A percentile compares a stretch with the other conserved stretches of the same genome.
Evolutionary conservation across 305 asterid species (phyloP).

Genomic region (Stenogyne calaminthoides): DNA sequence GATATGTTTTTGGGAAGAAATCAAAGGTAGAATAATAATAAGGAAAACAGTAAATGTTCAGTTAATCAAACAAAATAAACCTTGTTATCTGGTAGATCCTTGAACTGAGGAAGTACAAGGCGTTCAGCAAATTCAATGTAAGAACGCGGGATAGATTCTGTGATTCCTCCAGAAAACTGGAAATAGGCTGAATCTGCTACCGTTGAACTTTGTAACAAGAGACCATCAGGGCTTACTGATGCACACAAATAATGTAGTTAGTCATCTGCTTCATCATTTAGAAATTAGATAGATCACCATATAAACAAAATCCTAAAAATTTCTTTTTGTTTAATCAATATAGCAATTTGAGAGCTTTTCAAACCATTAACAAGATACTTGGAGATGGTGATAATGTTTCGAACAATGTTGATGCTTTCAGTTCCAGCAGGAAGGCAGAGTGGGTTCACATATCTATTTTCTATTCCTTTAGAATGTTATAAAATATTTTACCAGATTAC

Average conservation of each 20-base stretch:
- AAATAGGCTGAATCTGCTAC: slow-evolving; percentile 85
- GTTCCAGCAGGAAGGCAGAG: not conserved
- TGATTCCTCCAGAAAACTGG: slow-evolving; percentile 71
- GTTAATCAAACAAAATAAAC: slow-evolving; percentile 35
- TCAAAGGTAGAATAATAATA: not conserved
- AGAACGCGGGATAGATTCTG: slow-evolving; percentile 71
- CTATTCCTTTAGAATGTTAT: not conserved
- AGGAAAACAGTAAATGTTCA: not conserved
- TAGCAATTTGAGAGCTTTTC: not conserved
- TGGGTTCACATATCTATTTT: not conserved
- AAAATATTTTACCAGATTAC: too few species aligned
- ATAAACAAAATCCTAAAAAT: not conserved
- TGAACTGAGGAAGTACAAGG: slow-evolving; percentile 78
- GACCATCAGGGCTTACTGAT: slow-evolving; percentile 96
- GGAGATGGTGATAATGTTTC: not conserved
- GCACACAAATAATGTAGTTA: slow-evolving; percentile 7
- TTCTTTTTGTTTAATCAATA: not conserved
- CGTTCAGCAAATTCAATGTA: slow-evolving; percentile 98
- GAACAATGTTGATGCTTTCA: not conserved
- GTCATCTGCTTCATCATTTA: slow-evolving; percentile 11
- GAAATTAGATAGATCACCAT: slow-evolving; percentile 11
- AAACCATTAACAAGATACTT: not conserved
- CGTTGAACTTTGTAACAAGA: slow-evolving; percentile 87
- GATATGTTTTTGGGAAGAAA: not conserved
- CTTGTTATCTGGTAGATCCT: slow-evolving; percentile 61